Base-by-base conservation (phyloP, 1,284 basidiomycete genomes). In the Athelia psychrophila region DNA sequence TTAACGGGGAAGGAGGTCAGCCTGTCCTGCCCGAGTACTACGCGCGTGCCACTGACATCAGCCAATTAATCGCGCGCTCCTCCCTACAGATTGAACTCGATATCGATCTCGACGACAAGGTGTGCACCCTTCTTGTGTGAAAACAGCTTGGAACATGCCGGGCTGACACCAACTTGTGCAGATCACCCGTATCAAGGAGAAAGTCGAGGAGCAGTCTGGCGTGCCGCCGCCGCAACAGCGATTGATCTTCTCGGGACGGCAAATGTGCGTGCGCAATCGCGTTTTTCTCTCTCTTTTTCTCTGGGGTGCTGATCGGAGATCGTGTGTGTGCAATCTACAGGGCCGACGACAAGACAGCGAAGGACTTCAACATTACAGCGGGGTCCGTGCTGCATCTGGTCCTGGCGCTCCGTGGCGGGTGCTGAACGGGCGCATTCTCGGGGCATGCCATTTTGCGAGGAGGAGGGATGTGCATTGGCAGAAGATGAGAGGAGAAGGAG, bases 131-230 rank as follows among this genome's bases (percentile, higher is more conserved):
- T 30, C 20, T 22, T 16, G 24, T 23, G n/a, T 16, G 38, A 23
- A 23, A 42, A 35, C 33, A 18, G 12, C 27, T 47, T 5, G 51
- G 30, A 32, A 2, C 22, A 35, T 18, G 12, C 25, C 32, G 19
- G 18, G 23, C 32, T 35, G 22, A 13, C 27, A 16, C 42, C 44
- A 25, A 19, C 19, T 13, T 5, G 40, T 27, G 24, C 60, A 97
- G 95, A 94, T 98, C 67, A 80, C 84, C 46, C 87, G 93, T 60
- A 96, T 99, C 75, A 99, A 99, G 77, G 95, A 98, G 79, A 91
- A 93, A 69, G 94, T 99, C 27, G 97, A 99, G 71, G 96, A 98
- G 75, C 97, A 99, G 73, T 96, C 95, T 38, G 97, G 96, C 63
- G 97, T 99, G 47, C 97, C 97, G 16, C 96, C 97, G 55, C 91